Conservation (phyloP, 345 rosid species). For the Draba incana region DNA sequence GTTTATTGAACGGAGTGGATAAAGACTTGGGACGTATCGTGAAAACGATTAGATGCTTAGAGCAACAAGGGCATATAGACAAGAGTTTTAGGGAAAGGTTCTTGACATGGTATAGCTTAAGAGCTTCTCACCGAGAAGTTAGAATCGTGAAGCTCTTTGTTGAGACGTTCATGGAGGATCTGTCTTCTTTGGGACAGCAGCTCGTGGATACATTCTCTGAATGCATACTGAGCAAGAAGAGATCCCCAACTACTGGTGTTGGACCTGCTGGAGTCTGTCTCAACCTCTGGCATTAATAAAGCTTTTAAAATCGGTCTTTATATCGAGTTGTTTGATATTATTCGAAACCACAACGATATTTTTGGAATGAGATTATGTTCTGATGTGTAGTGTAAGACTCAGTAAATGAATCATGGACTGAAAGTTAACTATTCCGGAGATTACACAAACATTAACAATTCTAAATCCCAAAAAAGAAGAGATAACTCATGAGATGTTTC, state of each 20-base stretch:
- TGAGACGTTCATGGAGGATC: constrained; percentile 72
- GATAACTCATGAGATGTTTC: constrained; percentile 20
- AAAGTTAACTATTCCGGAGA: constrained; percentile 5
- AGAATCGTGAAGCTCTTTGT: constrained; percentile 83
- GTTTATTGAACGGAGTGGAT: constrained; percentile 47
- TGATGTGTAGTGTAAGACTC: constrained; percentile 2
- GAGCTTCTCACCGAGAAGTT: constrained; percentile 78
- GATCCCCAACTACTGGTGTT: constrained; percentile 44
- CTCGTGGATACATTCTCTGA: constrained; percentile 91
- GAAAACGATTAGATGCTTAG: constrained; percentile 78
- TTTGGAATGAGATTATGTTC: constrained; percentile 8
- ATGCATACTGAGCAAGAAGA: constrained; percentile 60
- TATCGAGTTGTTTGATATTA: not conserved
- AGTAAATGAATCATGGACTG: constrained; percentile 20
- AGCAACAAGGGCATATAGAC: constrained; percentile 85
- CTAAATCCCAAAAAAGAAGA: not conserved
- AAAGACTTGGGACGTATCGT: constrained; percentile 78
- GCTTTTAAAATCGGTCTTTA: not conserved
- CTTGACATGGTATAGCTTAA: constrained; percentile 90
- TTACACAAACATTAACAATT: constrained; percentile 20
- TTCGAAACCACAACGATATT: not conserved
- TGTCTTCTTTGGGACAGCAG: constrained; percentile 83
- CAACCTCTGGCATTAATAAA: constrained; percentile 85
- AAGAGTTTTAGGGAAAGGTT: constrained; percentile 93
- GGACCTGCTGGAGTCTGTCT: constrained; percentile 81